phyloP scores from a whole-genome alignment of 73 alveolate species.

The Paramecium octaurelia region DNA sequence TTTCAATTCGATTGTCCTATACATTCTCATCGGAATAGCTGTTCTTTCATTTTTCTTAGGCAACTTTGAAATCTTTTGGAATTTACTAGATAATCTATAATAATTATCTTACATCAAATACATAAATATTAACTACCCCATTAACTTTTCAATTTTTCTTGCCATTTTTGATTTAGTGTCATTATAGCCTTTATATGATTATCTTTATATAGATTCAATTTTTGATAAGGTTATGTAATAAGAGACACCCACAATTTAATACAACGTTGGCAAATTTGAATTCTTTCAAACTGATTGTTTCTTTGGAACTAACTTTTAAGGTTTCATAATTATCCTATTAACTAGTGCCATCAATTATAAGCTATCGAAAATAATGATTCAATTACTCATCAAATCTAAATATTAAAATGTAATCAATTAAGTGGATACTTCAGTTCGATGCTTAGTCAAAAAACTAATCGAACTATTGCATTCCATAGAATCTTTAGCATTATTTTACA shows the following conservation, averaged over 20 bases:
- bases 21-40: background rate
- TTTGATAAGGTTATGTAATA: background rate
- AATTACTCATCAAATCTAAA: background rate
- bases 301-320: background rate
- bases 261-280: background rate
- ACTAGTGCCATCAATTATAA: background rate
- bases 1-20: background rate
- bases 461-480: background rate
- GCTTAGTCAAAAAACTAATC: background rate
- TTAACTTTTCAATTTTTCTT: background rate
- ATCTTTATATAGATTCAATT: background rate
- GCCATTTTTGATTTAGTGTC: background rate
- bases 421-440: background rate
- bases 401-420: background rate
- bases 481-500: background rate
- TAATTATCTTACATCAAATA: background rate
- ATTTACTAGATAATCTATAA: background rate
- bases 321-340: background rate
- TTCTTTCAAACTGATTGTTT: background rate
- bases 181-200: background rate
- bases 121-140: background rate
- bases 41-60: background rate
- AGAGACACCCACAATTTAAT: background rate
- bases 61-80: background rate
- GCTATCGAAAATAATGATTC: background rate